Percentiles rank a stretch among this genome's conserved stretches.
phyloP scores from a whole-genome alignment of 78 protist genomes.

The Creolimax fragrantissima region DNA sequence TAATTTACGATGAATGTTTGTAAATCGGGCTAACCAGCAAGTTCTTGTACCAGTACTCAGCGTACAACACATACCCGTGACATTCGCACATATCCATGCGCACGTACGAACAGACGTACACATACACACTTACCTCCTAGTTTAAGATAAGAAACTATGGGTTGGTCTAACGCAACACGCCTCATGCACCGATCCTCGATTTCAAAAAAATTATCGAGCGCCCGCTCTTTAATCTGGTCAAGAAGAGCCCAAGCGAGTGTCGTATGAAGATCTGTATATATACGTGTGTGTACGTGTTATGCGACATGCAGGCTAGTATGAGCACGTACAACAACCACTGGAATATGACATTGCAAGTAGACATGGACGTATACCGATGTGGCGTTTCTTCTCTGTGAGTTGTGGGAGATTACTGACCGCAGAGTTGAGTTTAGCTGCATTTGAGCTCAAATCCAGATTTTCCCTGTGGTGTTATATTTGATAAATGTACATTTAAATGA shows the following conservation, averaged over 20 bases:
- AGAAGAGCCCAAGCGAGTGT: conserved; percentile 38
- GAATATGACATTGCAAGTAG: not conserved
- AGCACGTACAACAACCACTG: not conserved
- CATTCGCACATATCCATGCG: too few relatives aligned
- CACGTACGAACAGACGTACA: too few relatives aligned
- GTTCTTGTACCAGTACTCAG: too few relatives aligned
- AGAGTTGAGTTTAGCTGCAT: not conserved
- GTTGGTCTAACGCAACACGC: not conserved
- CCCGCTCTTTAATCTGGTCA: conserved; percentile 43
- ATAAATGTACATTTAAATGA: not conserved
- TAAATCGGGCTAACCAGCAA: too few relatives aligned
- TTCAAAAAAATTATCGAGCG: conserved; percentile 46
- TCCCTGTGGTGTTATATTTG: not conserved
- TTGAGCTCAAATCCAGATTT: not conserved
- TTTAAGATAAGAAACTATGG: not conserved
- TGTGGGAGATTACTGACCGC: conserved; percentile 23
- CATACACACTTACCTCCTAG: not conserved
- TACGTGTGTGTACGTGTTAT: conserved; percentile 20
- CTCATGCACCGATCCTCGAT: conserved; percentile 23
- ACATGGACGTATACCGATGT: conserved; percentile 56
- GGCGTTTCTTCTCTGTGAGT: conserved; percentile 52
- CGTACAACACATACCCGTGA: too few relatives aligned
- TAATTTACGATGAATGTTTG: too few relatives aligned
- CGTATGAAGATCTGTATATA: not conserved
- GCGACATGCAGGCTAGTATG: too few relatives aligned